Evolutionary conservation across 768 basidiomycete genomes (phyloP).

Genomic region (Phlegmacium glaucopus): DNA sequence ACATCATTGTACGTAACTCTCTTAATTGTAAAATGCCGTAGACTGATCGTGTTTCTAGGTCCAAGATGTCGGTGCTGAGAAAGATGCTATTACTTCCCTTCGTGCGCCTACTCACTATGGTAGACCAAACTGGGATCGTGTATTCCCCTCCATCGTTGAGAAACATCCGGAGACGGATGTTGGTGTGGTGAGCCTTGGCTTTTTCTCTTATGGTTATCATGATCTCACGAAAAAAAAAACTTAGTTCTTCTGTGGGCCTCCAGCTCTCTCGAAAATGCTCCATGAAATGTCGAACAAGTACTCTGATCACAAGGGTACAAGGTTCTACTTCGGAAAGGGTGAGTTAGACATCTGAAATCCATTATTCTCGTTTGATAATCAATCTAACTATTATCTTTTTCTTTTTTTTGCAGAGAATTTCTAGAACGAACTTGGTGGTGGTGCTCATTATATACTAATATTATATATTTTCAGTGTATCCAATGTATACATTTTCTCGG

Average conservation of each 20-base stretch:
- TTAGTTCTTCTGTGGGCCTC: conserved; percentile 86
- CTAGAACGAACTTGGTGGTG: conserved; percentile 18
- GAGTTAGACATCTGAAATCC: conserved; percentile 16
- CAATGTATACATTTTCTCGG: no score
- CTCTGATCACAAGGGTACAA: conserved; percentile 69
- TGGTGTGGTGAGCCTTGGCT: conserved; percentile 63
- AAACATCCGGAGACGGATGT: conserved; percentile 88
- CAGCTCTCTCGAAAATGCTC: conserved; percentile 63
- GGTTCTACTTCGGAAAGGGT: conserved; percentile 93
- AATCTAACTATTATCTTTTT: background rate
- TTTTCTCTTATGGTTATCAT: background rate
- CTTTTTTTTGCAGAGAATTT: conserved; percentile 29
- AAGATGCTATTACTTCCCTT: conserved; percentile 86
- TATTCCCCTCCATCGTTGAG: conserved; percentile 69
- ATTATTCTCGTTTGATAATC: no score
- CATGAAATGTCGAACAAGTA: conserved; percentile 85
- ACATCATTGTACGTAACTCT: conserved; percentile 65
- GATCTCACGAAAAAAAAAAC: no score
- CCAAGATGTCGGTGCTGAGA: conserved; percentile 90
- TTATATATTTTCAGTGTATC: no score
- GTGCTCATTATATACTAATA: background rate
- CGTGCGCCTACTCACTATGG: conserved; percentile 93
- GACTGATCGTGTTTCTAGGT: conserved; percentile 35
- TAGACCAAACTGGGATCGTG: conserved; percentile 81
- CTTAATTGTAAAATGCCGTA: background rate